These are phyloP conservation scores for Rhizophagus sp. DNA, from an alignment of 192 early-diverging fungal species.

Conservation along the genomic window DNA sequence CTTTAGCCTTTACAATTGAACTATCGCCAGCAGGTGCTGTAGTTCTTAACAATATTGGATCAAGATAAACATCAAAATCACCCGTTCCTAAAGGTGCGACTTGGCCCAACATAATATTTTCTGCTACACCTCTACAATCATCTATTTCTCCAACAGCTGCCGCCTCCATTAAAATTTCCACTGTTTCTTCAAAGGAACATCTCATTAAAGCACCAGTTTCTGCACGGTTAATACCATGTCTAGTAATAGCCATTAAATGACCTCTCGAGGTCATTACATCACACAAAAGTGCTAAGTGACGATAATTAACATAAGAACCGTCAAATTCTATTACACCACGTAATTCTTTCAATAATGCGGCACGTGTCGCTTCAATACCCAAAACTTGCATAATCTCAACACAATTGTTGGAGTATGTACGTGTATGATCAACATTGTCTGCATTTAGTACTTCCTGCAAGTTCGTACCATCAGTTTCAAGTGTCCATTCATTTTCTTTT, in stretches of 20 bases:
- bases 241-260: slow-evolving; percentile 92
- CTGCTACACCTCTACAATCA: slow-evolving; percentile 94
- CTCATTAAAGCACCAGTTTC: slow-evolving; percentile 93
- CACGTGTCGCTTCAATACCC: slow-evolving; percentile 96
- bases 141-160: slow-evolving; percentile 89
- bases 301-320: slow-evolving; percentile 98
- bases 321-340: slow-evolving; percentile 94
- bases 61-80: slow-evolving; percentile 89
- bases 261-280: slow-evolving; percentile 97
- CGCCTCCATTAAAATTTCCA: slow-evolving; percentile 96
- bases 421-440: slow-evolving; percentile 76
- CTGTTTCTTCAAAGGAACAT: slow-evolving; percentile 98
- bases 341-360: slow-evolving; percentile 84
- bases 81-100: slow-evolving; percentile 95
- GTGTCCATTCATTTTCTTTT: slow-evolving; percentile 67
- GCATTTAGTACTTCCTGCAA: slow-evolving; percentile 83
- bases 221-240: slow-evolving; percentile 97
- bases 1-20: slow-evolving; percentile 53
- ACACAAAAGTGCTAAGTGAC: slow-evolving; percentile 91
- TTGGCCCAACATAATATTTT: slow-evolving; percentile 97
- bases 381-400: slow-evolving; percentile 90
- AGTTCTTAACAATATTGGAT: slow-evolving; percentile 86
- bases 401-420: slow-evolving; percentile 91
- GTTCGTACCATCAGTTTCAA: slow-evolving; percentile 95
- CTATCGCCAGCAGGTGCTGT: slow-evolving; percentile 58